These are phyloP conservation scores for Symbiodinium natans DNA, from an alignment of 73 alveolate species.

Conservation along the genomic window DNA sequence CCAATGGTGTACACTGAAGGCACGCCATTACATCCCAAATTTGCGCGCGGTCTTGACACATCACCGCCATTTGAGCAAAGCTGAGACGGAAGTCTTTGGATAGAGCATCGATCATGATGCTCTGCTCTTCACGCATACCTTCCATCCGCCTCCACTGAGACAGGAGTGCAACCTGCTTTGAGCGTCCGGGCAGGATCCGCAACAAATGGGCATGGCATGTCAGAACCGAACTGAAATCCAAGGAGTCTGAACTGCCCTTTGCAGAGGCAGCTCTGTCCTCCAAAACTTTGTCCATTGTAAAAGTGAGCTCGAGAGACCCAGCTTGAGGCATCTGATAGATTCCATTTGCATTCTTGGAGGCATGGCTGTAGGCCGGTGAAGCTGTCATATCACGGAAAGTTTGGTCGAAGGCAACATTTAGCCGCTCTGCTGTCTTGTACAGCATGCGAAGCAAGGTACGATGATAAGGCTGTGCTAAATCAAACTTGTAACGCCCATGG, in stretches of 20 bases:
- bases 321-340: constrained; percentile 10
- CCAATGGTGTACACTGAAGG: constrained; percentile 26
- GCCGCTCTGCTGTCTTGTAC: constrained; percentile 70
- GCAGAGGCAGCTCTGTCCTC: constrained; percentile 29
- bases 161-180: constrained; percentile 35
- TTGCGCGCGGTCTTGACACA: constrained; percentile 47
- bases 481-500: constrained; percentile 46
- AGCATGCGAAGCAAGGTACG: constrained; percentile 67
- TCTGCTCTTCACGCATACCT: constrained; percentile 36
- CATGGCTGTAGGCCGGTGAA: constrained; percentile 11
- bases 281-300: constrained; percentile 51
- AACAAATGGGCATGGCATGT: constrained; percentile 27
- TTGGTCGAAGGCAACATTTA: constrained; percentile 11
- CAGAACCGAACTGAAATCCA: constrained; percentile 19
- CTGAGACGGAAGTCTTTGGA: constrained; percentile 36
- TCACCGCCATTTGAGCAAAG: constrained; percentile 23
- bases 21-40: constrained; percentile 60
- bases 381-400: constrained; percentile 42
- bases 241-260: not conserved
- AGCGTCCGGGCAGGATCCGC: constrained; percentile 43
- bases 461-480: constrained; percentile 48
- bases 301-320: constrained; percentile 23
- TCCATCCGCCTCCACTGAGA: constrained; percentile 65
- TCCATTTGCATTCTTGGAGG: constrained; percentile 27
- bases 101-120: constrained; percentile 58